Evolutionary conservation across 495 filamentous ascomycete species (phyloP), one percentile per base, ranked within the genome.

Genomic region (Neurospora tetraspora): DNA sequence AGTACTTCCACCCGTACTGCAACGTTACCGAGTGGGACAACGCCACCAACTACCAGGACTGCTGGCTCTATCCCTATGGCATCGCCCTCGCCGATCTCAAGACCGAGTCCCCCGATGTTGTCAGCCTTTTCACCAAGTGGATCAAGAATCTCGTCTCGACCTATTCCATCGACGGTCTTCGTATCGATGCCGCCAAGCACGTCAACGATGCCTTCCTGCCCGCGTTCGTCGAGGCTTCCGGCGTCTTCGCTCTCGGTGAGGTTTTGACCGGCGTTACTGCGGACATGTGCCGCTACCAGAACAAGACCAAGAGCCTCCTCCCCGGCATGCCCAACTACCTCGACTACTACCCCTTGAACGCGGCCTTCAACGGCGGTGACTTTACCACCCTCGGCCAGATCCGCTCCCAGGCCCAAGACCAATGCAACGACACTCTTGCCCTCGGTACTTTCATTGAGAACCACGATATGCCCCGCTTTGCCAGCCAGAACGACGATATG

Each of bases 81-180:
- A 87, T 92, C 76, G 82, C 86, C 10, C 83, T 94, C 2, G 88
- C 90, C 2, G 92, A 95, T 77, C 76, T 94, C n/a, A 85, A 89
- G 69, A 94, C 92, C 14, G 85, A 89, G 39, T 83, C 83, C 34
- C 43, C 80, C 0, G 83, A 81, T 68, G 88, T 94, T 1, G 81
- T 84, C 36, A 80, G 76, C 23, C 83, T 87, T 20, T 89, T 88
- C 82, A 73, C 89, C 61, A 81, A 81, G 47, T 96, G 93, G 93
- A 84, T 94, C 74, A 83, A 77, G 5, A 79, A 82, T 2, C 82
- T 95, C 0, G 87, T 93, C 9, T 80, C 83, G 3, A 90, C 91
- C 74, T 96, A 94, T 80, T 87, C 85, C 37, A 91, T 96, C 74
- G 93, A 96, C 74, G 93, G 91, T 10, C 86, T 96, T 38, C 91